Conservation (phyloP, 2,329 filamentous ascomycete species). For the Calonectria fujianensis region DNA sequence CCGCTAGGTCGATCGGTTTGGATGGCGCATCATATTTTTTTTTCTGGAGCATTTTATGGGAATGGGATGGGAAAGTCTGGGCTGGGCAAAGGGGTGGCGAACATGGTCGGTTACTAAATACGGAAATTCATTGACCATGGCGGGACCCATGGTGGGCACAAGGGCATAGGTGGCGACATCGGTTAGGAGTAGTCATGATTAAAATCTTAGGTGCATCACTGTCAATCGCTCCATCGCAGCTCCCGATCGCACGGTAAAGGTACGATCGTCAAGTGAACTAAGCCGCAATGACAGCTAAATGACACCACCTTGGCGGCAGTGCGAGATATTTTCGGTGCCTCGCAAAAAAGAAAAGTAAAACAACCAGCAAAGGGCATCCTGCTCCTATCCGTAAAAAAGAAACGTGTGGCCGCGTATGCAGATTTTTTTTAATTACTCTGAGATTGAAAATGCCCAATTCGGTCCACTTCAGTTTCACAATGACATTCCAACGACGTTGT, state of each 20-base stretch:
- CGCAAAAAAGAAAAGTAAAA: neutral
- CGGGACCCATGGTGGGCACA: slow-evolving; percentile 15
- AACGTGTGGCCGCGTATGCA: neutral
- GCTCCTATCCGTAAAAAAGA: neutral
- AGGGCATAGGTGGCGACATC: neutral
- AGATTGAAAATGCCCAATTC: neutral
- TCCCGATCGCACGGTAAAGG: neutral
- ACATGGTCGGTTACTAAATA: slow-evolving; percentile 20
- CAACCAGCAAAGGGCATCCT: neutral
- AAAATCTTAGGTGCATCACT: neutral
- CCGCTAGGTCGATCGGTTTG: neutral
- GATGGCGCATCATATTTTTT: neutral
- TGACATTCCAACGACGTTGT: neutral
- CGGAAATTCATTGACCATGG: slow-evolving; percentile 9
- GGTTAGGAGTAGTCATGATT: neutral
- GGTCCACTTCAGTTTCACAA: neutral
- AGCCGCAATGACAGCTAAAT: neutral
- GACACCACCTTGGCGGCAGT: neutral
- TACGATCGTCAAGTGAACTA: neutral
- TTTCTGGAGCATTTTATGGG: slow-evolving; percentile 17
- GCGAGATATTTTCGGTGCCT: neutral
- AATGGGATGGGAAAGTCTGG: slow-evolving; percentile 1
- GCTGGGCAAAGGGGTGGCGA: neutral
- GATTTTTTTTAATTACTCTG: neutral
- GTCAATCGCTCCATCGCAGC: neutral